Conservation (phyloP, 305 asterid species). For the Fraxinus ornus region DNA sequence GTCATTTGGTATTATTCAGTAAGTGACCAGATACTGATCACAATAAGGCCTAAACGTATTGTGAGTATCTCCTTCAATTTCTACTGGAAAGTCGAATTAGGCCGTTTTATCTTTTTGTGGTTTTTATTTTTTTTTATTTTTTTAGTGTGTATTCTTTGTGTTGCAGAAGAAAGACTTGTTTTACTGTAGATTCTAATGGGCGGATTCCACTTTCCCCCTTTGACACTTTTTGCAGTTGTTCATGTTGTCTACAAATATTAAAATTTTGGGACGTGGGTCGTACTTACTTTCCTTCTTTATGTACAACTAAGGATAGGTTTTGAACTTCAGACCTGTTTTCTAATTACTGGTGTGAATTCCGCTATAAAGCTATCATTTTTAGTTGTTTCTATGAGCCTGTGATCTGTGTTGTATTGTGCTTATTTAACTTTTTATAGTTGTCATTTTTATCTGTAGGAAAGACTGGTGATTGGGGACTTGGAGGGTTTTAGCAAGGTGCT, state of each 20-base stretch:
- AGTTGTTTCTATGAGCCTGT: neutral
- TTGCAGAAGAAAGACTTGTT: neutral
- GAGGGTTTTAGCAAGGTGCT: slow-evolving; percentile 4
- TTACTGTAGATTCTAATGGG: neutral
- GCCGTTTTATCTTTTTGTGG: neutral
- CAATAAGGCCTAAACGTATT: neutral
- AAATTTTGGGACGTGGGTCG: neutral
- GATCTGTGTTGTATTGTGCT: neutral
- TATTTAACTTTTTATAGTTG: neutral
- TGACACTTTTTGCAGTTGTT: neutral
- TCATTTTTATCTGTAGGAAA: neutral
- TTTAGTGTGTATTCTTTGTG: neutral
- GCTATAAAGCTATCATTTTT: slow-evolving; percentile 6
- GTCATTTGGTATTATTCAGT: slow-evolving; percentile 17
- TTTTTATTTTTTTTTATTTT: neutral
- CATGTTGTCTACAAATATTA: neutral
- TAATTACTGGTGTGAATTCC: neutral
- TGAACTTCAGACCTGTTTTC: neutral
- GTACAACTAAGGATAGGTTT: neutral
- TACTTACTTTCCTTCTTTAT: neutral
- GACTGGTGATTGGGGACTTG: neutral
- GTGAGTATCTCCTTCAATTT: neutral
- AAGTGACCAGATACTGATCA: slow-evolving; percentile 14
- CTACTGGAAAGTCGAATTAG: neutral
- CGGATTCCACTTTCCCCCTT: neutral